A percentile compares a stretch with the other conserved stretches of the same genome.
Evolutionary conservation across 129 eudicot species (phyloP).

Genomic region (Apium graveolens): DNA sequence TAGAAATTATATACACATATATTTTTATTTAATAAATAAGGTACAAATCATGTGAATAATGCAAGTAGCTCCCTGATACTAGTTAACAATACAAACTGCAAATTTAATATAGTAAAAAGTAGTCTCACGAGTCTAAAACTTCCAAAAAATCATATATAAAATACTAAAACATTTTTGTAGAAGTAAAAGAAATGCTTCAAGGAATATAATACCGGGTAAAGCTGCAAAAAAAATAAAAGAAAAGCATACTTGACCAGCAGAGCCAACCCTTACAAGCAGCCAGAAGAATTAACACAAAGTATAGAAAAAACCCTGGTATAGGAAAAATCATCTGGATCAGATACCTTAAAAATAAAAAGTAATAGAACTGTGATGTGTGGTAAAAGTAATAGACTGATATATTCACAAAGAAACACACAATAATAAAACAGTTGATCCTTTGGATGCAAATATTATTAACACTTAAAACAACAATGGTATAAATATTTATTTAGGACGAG

Average conservation of each 20-base stretch:
- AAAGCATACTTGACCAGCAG: constrained; percentile 73
- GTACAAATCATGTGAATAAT: background rate
- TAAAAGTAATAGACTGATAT: background rate
- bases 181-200: constrained; percentile 92
- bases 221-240: constrained; percentile 51
- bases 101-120: background rate
- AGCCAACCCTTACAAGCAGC: constrained; percentile 90
- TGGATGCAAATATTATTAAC: background rate
- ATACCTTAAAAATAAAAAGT: constrained; percentile 2
- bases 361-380: background rate
- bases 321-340: constrained; percentile 8
- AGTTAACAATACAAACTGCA: background rate
- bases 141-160: no score
- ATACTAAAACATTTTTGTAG: no score
- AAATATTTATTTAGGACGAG: background rate
- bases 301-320: constrained; percentile 62
- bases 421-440: background rate
- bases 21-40: background rate
- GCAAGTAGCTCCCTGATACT: background rate
- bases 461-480: background rate
- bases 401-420: background rate
- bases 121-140: no score
- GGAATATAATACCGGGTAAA: constrained; percentile 68
- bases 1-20: no score
- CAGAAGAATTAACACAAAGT: constrained; percentile 60